Evolutionary conservation across 2,329 filamentous ascomycete genomes (phyloP), one percentile per base, ranked within the genome.

Genomic region (Aspergillus awamori): DNA sequence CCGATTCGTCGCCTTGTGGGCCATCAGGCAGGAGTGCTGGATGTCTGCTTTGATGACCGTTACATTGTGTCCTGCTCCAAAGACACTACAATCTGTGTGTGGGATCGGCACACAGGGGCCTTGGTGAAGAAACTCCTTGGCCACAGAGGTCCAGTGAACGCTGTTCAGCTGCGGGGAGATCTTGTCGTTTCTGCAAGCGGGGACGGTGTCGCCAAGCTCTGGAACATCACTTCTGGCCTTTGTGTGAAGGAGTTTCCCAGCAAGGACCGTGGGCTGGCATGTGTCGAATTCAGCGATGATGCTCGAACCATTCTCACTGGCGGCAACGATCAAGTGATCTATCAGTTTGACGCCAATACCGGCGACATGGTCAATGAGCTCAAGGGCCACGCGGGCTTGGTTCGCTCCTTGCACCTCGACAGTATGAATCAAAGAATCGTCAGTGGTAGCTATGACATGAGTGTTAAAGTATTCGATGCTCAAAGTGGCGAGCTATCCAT

Each of bases 1-100:
- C 93, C 95, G 0, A 87, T 97, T 62, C 88, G 86, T 53, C 89
- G 92, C 33, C 87, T 99, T 13, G 80, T 81, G 36, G 87, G 89
- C 64, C 95, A 99, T 79, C 87, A 86, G 5, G 92, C 92, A 4
- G 94, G 95, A 55, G 93, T 99, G 41, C 85, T 99, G 13, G 95
- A 99, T 74, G 88, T 99, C 8, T 94, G 92, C 66, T 94, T 99
- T 66, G 93, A 99, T 74, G 87, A 92, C 65, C 89, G 89, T 69
- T 90, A 96, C 77, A 97, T 99, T 70, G 90, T 98, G 54, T 97
- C 94, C 5, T 99, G 95, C 82, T 97, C 92, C 74, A 99, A 99
- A 78, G 95, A 99, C 77, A 88, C 89, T 43, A 93, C 86, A 64
- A 96, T 99, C 73, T 96, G 93, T 72, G 88, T 99, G 24, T 98